Base-by-base conservation (phyloP, 768 basidiomycete genomes). In the Suillus americanus region DNA sequence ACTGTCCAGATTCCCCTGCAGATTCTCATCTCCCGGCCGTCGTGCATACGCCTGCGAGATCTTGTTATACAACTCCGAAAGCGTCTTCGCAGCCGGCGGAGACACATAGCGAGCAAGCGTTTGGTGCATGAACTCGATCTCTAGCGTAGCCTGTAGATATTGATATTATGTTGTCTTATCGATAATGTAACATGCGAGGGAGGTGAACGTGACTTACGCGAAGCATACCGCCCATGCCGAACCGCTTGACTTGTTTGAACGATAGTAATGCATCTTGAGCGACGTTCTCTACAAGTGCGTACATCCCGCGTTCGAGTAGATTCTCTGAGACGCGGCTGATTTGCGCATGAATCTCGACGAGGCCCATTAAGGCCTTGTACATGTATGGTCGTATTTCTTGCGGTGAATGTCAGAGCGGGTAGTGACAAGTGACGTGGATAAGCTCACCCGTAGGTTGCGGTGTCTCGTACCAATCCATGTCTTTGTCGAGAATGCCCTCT, bases 91-190 rank as follows among this genome's bases (percentile, higher is more conserved):
- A 16, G 97, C 94, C 8, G 83, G 72, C 1, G 89, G 81, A 18
- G 92, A 91, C 62, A 98, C 91, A 74, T 97, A 96, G 69, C 92
- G 89, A 37, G 89, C 87, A 48, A 99, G 81, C 7, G 93, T 95
- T 79, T 99, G 97, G 76, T 99, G 97, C 83, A 99, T 89, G 80
- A 99, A 99, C 79, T 99, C 97, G 69, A 99, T 97, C 77, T 99
- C 97, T 33, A 99, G 88, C 5, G 97, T 99, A 16, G 97, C 97
- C 95, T 98, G 74, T 30, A 23, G n/a, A 5, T 16, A n/a, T 5
- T 5, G n/a, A n/a, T n/a, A n/a, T n/a, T n/a, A n/a, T n/a, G n/a
- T n/a, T n/a, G 50, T 64, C 4, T 66, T 2, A 33, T 10, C 7
- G 18, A 20, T 23, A 38, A 38, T 50, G 53, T 28, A 6, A 45